These are phyloP conservation scores for Rhodocollybia butyracea DNA, from an alignment of 768 basidiomycete species.

Conservation along the genomic window DNA sequence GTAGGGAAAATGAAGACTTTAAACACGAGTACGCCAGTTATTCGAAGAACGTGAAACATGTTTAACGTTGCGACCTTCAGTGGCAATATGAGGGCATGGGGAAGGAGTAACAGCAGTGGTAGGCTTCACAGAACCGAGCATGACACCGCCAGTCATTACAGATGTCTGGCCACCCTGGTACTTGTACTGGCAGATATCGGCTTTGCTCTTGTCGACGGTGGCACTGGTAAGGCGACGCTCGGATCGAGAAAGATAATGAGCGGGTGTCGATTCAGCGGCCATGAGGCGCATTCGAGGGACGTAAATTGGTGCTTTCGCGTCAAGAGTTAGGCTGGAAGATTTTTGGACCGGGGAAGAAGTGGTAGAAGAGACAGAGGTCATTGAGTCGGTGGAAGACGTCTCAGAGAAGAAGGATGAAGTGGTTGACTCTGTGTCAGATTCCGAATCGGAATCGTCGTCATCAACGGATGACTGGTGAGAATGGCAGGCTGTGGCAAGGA, in stretches of 20 bases:
- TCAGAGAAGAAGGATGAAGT: constrained; percentile 5
- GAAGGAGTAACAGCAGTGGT: neutral
- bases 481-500: neutral
- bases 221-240: constrained; percentile 1
- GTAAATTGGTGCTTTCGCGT: neutral
- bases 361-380: constrained; percentile 3
- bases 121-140: constrained; percentile 5
- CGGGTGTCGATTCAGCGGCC: neutral
- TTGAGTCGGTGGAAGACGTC: neutral
- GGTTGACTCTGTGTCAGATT: constrained; percentile 3
- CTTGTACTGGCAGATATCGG: neutral
- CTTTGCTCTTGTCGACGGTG: constrained; percentile 1
- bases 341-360: neutral
- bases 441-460: constrained; percentile 2
- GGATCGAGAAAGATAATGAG: neutral
- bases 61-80: neutral
- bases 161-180: constrained; percentile 7
- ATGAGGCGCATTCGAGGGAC: neutral
- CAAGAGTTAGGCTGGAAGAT: neutral
- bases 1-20: neutral
- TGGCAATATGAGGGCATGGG: neutral
- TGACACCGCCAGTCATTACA: constrained; percentile 7
- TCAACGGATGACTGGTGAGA: neutral
- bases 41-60: neutral
- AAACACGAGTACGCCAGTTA: neutral